Conservation (phyloP, 208 protist genomes). For the Angomonas ambiguus region DNA sequence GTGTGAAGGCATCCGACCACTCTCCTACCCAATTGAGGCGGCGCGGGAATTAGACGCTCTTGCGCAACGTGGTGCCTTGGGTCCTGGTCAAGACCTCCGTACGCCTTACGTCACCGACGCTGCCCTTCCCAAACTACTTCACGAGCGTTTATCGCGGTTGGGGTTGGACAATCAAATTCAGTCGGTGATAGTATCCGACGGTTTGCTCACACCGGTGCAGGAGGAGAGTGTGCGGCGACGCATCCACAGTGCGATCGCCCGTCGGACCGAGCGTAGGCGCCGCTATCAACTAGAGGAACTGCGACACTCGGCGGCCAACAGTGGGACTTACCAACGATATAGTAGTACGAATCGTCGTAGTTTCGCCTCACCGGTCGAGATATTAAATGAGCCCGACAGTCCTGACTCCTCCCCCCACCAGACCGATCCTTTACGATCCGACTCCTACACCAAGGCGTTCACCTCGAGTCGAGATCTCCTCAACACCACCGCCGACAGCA, state of each 20-base stretch:
- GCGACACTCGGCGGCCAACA: background rate
- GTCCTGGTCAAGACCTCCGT: background rate
- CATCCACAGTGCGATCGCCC: conserved; percentile 26
- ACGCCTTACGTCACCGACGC: background rate
- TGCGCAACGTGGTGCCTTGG: background rate
- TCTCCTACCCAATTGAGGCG: background rate
- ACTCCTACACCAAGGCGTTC: background rate
- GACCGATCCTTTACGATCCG: background rate
- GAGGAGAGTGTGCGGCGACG: conserved; percentile 21
- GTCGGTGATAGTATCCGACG: conserved; percentile 23
- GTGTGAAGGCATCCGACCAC: conserved; percentile 21
- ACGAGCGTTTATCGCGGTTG: background rate
- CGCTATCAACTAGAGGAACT: background rate
- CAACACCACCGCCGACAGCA: background rate
- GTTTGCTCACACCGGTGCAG: conserved; percentile 27
- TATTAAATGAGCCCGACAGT: background rate
- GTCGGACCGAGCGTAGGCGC: conserved; percentile 23
- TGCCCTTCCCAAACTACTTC: background rate
- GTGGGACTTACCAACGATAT: background rate
- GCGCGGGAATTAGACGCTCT: background rate
- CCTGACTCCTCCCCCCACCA: background rate
- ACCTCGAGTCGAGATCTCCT: background rate
- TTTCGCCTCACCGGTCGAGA: background rate
- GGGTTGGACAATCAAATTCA: conserved; percentile 24
- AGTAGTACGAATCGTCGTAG: too few relatives aligned